A percentile compares a stretch with the other conserved stretches of the same genome.
These are phyloP conservation scores for Microdochium nivale DNA, from an alignment of 2,329 filamentous ascomycete genomes.

Conservation along the genomic window DNA sequence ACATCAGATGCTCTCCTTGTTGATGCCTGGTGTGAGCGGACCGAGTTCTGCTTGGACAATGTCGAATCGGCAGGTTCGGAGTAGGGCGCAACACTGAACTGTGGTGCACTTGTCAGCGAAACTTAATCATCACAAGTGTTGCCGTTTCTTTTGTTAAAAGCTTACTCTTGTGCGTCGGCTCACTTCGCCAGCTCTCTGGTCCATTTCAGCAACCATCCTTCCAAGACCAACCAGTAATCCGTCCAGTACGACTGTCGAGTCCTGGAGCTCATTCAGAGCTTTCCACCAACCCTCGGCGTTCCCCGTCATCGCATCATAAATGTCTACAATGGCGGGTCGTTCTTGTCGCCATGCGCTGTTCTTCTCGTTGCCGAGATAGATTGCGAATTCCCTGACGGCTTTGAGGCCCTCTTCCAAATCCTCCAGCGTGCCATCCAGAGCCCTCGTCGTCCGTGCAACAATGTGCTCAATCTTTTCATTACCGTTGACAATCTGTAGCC, in stretches of 20 bases:
- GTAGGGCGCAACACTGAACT: conserved; percentile 20
- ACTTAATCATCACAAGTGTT: background rate
- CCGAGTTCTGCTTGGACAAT: conserved; percentile 8
- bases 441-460: conserved; percentile 65
- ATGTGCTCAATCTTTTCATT: conserved; percentile 91
- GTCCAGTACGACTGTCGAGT: conserved; percentile 62
- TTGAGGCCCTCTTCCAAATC: conserved; percentile 73
- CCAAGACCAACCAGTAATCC: conserved; percentile 63
- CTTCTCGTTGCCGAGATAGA: conserved; percentile 63
- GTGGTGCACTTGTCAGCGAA: conserved; percentile 1
- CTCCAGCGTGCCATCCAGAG: conserved; percentile 68
- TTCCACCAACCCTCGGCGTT: conserved; percentile 87
- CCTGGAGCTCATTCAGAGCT: conserved; percentile 68
- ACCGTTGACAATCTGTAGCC: conserved; percentile 71
- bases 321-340: conserved; percentile 55
- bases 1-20: background rate
- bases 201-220: conserved; percentile 76
- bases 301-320: conserved; percentile 83
- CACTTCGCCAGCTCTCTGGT: conserved; percentile 73
- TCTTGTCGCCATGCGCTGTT: conserved; percentile 52
- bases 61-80: conserved; percentile 12
- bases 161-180: conserved; percentile 70
- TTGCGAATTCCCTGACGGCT: conserved; percentile 66
- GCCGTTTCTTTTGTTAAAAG: conserved; percentile 8
- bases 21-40: conserved; percentile 6